Base-by-base conservation (phyloP, 2,329 filamentous ascomycete genomes). In the Tolypocladium pustulatum region DNA sequence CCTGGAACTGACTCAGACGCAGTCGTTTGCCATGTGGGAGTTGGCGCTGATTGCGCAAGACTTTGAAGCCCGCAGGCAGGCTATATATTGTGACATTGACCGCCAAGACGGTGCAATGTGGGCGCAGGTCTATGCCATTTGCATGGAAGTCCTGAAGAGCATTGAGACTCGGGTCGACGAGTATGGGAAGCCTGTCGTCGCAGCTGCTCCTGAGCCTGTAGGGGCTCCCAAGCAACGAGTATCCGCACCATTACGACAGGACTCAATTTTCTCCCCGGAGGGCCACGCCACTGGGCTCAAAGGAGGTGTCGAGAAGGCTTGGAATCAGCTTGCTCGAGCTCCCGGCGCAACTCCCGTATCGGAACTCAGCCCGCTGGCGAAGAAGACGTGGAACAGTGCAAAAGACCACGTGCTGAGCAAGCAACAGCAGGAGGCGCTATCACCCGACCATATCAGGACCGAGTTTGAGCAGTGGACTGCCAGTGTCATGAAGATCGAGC, bases 1-100 rank as follows among this genome's bases (percentile, higher is more conserved):
- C 22, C 10, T 6, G 15, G 38, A 8, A 43, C 65, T 68, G 58
- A 73, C 62, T 61, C 55, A 6, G 46, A n/a, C 27, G 1, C 60
- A 89, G 81, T 82, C 85, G 0, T 96, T 95, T 71, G 92, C 93
- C 20, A 88, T 96, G 72, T 96, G 92, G 92, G 93, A 97, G 69
- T 78, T 97, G 34, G 84, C 85, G 36, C 80, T 90, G 58, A 96
- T 97, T 65, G 86, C 89, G 41, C 82, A 88, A 59, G 81, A 84
- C 57, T 92, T 89, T 62, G 80, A 86, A 20, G 80, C 84, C n/a
- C 85, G 91, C 38, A 84, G 93, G 57, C 89, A 88, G 71, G 83
- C 85, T 25, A 90, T 97, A 58, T 97, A 90, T 72, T 84, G 86
- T 59, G 93, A 97, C 65, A 89, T 96, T 61, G 90, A 96, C 65